These are phyloP conservation scores for Galerina sulciceps DNA, from an alignment of 768 basidiomycete species.

Conservation along the genomic window DNA sequence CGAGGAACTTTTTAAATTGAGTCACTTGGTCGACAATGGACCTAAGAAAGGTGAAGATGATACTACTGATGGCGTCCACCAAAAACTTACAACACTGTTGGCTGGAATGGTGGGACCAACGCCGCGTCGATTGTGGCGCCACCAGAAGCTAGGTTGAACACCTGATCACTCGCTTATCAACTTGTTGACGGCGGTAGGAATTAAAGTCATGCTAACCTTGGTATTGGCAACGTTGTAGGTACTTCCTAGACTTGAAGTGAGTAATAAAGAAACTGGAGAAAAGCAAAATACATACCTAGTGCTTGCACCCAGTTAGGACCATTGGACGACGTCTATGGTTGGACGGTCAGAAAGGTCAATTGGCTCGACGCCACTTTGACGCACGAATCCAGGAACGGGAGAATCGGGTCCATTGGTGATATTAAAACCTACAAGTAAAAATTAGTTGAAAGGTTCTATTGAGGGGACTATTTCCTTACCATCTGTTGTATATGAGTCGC, in stretches of 20 bases:
- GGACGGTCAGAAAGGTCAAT: background rate
- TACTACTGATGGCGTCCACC: background rate
- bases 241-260: constrained; percentile 33
- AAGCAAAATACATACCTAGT: constrained; percentile 39
- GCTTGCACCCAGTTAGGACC: constrained; percentile 67
- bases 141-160: constrained; percentile 58
- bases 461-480: constrained; percentile 22
- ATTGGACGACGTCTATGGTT: constrained; percentile 55
- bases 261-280: background rate
- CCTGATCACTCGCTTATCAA: constrained; percentile 19
- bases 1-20: constrained; percentile 49
- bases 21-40: constrained; percentile 63
- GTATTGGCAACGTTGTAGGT: constrained; percentile 61
- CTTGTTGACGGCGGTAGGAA: background rate
- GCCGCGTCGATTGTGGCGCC: constrained; percentile 63
- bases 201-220: constrained; percentile 35
- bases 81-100: constrained; percentile 44
- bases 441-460: background rate
- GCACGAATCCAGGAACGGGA: constrained; percentile 52
- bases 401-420: constrained; percentile 59
- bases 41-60: constrained; percentile 19
- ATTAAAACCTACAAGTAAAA: constrained; percentile 48
- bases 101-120: constrained; percentile 52
- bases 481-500: constrained; percentile 65
- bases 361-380: constrained; percentile 15